phyloP scores from a whole-genome alignment of 2,329 filamentous ascomycete species.

The Rachicladosporium sp. region DNA sequence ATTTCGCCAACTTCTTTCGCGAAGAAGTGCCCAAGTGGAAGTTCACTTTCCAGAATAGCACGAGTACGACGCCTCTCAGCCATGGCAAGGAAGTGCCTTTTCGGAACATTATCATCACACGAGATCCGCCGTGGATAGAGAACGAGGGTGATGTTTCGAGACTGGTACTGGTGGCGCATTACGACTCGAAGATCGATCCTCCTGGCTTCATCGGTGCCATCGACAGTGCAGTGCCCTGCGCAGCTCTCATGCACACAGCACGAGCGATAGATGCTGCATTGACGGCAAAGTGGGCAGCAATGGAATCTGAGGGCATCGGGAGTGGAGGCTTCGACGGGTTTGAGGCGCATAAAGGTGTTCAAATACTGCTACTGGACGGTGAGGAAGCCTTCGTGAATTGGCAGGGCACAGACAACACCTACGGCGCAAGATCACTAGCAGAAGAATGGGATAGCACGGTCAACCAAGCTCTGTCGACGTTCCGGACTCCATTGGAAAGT shows the following conservation, averaged over 20 bases:
- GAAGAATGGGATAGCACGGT: conserved; percentile 62
- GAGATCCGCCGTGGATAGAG: conserved; percentile 73
- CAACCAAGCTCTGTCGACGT: conserved; percentile 62
- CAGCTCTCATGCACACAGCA: conserved; percentile 80
- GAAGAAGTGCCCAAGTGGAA: conserved; percentile 65
- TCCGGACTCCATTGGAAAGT: conserved; percentile 59
- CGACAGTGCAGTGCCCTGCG: conserved; percentile 88
- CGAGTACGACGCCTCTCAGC: conserved; percentile 65
- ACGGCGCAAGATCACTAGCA: conserved; percentile 69
- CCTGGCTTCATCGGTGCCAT: conserved; percentile 85
- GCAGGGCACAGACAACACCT: conserved; percentile 72
- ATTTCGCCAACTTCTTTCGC: conserved; percentile 75
- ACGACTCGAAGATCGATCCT: conserved; percentile 72
- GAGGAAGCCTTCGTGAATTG: conserved; percentile 83
- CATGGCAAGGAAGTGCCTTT: conserved; percentile 65
- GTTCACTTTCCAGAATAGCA: conserved; percentile 80
- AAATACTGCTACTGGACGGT: conserved; percentile 82
- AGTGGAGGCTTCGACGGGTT: conserved; percentile 20
- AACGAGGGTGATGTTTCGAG: conserved; percentile 59
- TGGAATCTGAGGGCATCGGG: conserved; percentile 39
- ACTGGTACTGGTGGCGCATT: conserved; percentile 83
- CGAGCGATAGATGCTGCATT: conserved; percentile 67
- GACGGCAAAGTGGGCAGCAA: conserved; percentile 67
- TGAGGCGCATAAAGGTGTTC: conserved; percentile 62
- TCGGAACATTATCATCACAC: conserved; percentile 69